These are phyloP conservation scores for Drosera spatulata DNA, from an alignment of 179 eudicot species.

Conservation along the genomic window DNA sequence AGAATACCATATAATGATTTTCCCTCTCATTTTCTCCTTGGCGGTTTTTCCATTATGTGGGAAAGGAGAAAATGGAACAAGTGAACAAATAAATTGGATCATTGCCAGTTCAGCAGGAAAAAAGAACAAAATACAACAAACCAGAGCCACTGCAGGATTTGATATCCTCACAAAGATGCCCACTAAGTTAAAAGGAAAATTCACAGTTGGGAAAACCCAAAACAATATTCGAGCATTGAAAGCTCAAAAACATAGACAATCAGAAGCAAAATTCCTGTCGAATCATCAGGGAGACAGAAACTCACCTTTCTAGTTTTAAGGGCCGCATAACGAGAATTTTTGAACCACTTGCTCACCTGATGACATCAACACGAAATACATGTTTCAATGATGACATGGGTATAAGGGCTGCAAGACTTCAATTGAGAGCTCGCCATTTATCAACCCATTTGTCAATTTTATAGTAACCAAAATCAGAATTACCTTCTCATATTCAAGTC, in stretches of 20 bases:
- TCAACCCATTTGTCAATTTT: not conserved
- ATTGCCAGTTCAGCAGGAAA: too few species aligned
- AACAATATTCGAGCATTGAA: not conserved
- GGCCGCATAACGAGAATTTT: slow-evolving; percentile 85
- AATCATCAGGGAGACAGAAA: not conserved
- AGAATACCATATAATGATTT: not conserved
- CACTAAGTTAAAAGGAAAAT: not conserved
- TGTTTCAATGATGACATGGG: not conserved
- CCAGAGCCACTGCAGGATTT: not conserved
- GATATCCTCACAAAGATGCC: not conserved
- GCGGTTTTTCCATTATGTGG: not conserved
- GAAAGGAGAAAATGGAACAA: not conserved
- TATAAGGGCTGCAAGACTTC: too few species aligned
- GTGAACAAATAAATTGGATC: not conserved
- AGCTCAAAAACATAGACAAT: not conserved
- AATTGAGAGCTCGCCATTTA: too few species aligned
- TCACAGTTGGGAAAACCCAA: not conserved
- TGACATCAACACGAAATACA: slow-evolving; percentile 6
- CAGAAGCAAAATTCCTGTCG: not conserved
- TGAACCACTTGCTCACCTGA: slow-evolving; percentile 96
- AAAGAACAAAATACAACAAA: not conserved
- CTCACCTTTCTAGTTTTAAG: slow-evolving; percentile 76
- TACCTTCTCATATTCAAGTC: slow-evolving; percentile 79
- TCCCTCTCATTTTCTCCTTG: not conserved
- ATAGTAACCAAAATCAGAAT: not conserved